Evolutionary conservation across 164 flowering plant species (phyloP).

Genomic region (Vitis cinerea): DNA sequence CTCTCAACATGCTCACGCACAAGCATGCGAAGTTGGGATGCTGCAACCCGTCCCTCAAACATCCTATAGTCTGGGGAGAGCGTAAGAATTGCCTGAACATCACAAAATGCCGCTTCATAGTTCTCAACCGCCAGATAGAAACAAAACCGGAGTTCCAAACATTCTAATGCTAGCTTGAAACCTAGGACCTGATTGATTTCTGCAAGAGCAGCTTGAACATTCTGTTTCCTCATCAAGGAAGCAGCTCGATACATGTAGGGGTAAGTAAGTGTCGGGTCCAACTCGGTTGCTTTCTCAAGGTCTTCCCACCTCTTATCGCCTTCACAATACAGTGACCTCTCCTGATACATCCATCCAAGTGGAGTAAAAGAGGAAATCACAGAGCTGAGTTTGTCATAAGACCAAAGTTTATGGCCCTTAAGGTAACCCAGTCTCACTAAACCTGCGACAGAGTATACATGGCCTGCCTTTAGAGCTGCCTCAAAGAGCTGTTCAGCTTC

Average conservation of each 20-base stretch:
- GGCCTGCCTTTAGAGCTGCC: slow-evolving; percentile 75
- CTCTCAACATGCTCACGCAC: slow-evolving; percentile 89
- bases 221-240: slow-evolving; percentile 71
- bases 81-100: slow-evolving; percentile 94
- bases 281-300: slow-evolving; percentile 81
- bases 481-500: slow-evolving; percentile 73
- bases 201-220: slow-evolving; percentile 71
- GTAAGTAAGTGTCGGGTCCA: slow-evolving; percentile 89
- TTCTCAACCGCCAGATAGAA: slow-evolving; percentile 84
- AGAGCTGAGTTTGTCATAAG: slow-evolving; percentile 72
- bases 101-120: slow-evolving; percentile 74
- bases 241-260: slow-evolving; percentile 99
- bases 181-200: slow-evolving; percentile 87
- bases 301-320: slow-evolving; percentile 70
- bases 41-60: slow-evolving; percentile 92
- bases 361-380: slow-evolving; percentile 66
- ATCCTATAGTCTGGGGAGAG: slow-evolving; percentile 79
- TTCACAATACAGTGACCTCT: slow-evolving; percentile 82
- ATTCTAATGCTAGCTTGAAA: slow-evolving; percentile 86
- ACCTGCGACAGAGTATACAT: slow-evolving; percentile 76
- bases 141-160: slow-evolving; percentile 91
- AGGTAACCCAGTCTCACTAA: slow-evolving; percentile 67
- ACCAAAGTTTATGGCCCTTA: slow-evolving; percentile 47
- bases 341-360: slow-evolving; percentile 98
- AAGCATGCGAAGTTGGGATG: slow-evolving; percentile 77